These are phyloP conservation scores for Podaxis sp. DNA, from an alignment of 768 basidiomycete species.

Conservation along the genomic window DNA sequence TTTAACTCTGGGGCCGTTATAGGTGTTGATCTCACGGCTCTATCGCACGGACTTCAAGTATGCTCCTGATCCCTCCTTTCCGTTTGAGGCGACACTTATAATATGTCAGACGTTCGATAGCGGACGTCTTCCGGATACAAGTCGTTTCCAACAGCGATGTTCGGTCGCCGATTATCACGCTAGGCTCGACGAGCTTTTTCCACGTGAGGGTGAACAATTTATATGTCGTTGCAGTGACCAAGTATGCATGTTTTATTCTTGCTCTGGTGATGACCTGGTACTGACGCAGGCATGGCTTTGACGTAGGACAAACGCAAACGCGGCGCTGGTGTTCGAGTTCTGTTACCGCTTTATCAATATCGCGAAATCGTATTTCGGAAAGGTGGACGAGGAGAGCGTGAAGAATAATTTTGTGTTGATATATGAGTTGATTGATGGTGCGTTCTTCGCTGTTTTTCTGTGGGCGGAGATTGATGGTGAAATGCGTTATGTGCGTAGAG, in stretches of 20 bases:
- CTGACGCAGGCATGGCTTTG: neutral
- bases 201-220: slow-evolving; percentile 95
- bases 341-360: slow-evolving; percentile 96
- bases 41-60: slow-evolving; percentile 98
- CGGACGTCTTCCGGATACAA: slow-evolving; percentile 98
- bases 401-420: slow-evolving; percentile 99
- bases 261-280: slow-evolving; percentile 4
- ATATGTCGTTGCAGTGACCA: slow-evolving; percentile 94
- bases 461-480: neutral
- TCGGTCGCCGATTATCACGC: slow-evolving; percentile 93
- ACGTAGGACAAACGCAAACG: slow-evolving; percentile 89
- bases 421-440: slow-evolving; percentile 97
- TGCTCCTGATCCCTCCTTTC: slow-evolving; percentile 16
- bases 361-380: slow-evolving; percentile 95
- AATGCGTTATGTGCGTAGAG: slow-evolving; percentile 41
- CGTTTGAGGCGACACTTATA: neutral
- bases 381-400: slow-evolving; percentile 95
- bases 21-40: slow-evolving; percentile 95
- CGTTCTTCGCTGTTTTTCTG: slow-evolving; percentile 22
- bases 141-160: slow-evolving; percentile 98
- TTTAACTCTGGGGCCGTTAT: neutral
- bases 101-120: slow-evolving; percentile 79
- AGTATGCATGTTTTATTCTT: slow-evolving; percentile 49
- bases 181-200: slow-evolving; percentile 98
- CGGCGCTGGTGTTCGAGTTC: slow-evolving; percentile 97